These are phyloP conservation scores for Beta corolliflora DNA, from an alignment of 179 eudicot genomes.

Conservation along the genomic window DNA sequence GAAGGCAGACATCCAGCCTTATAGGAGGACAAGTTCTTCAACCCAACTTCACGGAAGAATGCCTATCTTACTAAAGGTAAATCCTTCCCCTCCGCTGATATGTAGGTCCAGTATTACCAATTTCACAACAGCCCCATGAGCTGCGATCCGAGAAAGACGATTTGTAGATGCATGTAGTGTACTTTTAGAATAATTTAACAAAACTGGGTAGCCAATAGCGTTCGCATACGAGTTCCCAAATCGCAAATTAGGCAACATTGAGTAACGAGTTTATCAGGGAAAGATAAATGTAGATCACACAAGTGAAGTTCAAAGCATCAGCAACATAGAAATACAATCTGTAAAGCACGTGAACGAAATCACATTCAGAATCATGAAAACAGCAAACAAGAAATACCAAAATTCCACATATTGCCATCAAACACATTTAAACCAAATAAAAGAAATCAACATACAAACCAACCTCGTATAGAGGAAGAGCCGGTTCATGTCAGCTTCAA, in stretches of 20 bases:
- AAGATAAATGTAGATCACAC: not conserved
- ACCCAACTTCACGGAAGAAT: not conserved
- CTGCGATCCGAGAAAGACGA: too few species aligned
- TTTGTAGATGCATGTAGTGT: too few species aligned
- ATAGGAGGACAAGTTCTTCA: too few species aligned
- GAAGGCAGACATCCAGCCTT: not conserved
- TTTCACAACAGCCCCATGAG: too few species aligned
- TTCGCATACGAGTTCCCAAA: too few species aligned
- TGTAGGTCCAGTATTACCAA: too few species aligned
- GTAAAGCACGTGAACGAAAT: not conserved
- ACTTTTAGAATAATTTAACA: too few species aligned
- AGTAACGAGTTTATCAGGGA: too few species aligned
- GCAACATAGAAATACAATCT: not conserved
- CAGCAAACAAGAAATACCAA: not conserved
- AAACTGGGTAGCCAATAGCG: too few species aligned
- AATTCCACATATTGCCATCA: not conserved
- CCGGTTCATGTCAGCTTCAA: slow-evolving; percentile 91
- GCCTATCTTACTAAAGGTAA: not conserved
- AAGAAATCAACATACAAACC: not conserved
- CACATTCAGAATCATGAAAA: not conserved
- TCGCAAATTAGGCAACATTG: too few species aligned
- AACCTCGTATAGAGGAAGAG: slow-evolving; percentile 91
- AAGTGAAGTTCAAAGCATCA: not conserved
- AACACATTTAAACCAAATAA: not conserved
- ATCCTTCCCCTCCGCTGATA: not conserved